Base-by-base conservation (phyloP, 192 early-diverging fungal genomes). In the Dispira parvispora region DNA sequence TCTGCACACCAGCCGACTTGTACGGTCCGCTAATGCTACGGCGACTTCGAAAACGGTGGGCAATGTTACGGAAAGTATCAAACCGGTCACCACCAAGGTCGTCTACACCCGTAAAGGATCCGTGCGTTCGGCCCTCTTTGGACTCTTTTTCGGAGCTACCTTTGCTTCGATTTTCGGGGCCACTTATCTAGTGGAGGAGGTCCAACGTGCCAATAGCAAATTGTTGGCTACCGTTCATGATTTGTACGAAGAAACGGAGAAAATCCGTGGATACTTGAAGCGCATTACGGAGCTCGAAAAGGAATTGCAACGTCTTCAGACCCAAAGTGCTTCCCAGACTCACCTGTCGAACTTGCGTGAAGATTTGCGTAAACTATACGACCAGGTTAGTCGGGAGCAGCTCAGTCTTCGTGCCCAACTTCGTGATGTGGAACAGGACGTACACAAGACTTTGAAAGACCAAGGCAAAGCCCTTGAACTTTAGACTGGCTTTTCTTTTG, bases 51-150 rank as follows among this genome's bases (percentile, higher is more conserved):
- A 38, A 38, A 38, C 32, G 32, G 32, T 38, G 3, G 32, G 32
- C 32, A 38, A 38, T 6, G 50, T 26, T 26, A 52, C 50, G 13
- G 50, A 20, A 20, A 52, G 50, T 26, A 26, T 52, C 18, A 57
- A 57, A n/a, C 27, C 55, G 18, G 55, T 26, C 25, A 26, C 55
- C 26, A 27, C 58, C 58, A 61, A 43, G 43, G 25, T 61, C 6
- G 58, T 61, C 42, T 43, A 44, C 43, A 61, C 58, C 42, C 58
- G 58, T n/a, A 61, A 61, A 44, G 26, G 58, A 12, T 61, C 58
- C 10, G 58, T 61, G 58, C 58, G 58, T 44, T 61, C 58, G 58
- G 58, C 58, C 14, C n/a, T 61, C 43, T 61, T 61, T 44, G 58
- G 58, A 6, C 58, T 61, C 13, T 61, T 61, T 42, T 44, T 61